A percentile compares a stretch with the other conserved stretches of the same genome.
These are phyloP conservation scores for Termitomyces sp. DNA, from an alignment of 768 basidiomycete species.

Conservation along the genomic window DNA sequence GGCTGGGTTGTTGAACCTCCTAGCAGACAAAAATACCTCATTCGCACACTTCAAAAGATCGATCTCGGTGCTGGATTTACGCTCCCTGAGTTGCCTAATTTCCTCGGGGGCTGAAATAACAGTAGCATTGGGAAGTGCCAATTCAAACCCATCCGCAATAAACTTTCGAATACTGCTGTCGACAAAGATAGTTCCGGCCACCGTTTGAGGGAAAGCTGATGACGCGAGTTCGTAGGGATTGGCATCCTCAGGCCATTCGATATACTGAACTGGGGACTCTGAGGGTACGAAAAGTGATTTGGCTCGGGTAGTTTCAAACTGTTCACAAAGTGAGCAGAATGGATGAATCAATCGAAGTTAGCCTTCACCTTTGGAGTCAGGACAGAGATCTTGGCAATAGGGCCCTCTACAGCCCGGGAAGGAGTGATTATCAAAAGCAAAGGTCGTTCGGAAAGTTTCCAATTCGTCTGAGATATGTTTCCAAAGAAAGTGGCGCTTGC, in stretches of 20 bases:
- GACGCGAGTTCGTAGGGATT: conserved; percentile 57
- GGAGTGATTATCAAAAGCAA: conserved; percentile 66
- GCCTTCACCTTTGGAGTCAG: conserved; percentile 55
- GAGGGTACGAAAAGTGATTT: conserved; percentile 53
- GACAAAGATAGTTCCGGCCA: conserved; percentile 45
- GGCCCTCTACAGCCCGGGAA: conserved; percentile 16
- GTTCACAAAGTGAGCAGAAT: neutral
- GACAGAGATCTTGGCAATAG: conserved; percentile 48
- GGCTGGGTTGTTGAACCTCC: neutral
- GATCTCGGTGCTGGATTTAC: conserved; percentile 70
- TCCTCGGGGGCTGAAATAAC: conserved; percentile 51
- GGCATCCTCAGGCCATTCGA: conserved; percentile 66
- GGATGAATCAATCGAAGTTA: neutral
- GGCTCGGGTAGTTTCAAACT: conserved; percentile 74
- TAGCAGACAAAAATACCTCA: conserved; percentile 45
- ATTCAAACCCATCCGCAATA: conserved; percentile 58
- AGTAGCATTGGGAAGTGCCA: conserved; percentile 30
- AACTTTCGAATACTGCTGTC: conserved; percentile 62
- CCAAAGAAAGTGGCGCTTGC: conserved; percentile 68
- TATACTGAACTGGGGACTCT: conserved; percentile 33
- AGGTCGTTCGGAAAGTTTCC: conserved; percentile 78
- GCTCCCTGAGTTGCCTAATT: conserved; percentile 63
- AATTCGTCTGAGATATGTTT: conserved; percentile 61
- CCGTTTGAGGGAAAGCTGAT: conserved; percentile 15
- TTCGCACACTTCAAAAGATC: conserved; percentile 74